These are phyloP conservation scores for Selenicereus undatus DNA, from an alignment of 148 eudicot genomes.

Conservation along the genomic window DNA sequence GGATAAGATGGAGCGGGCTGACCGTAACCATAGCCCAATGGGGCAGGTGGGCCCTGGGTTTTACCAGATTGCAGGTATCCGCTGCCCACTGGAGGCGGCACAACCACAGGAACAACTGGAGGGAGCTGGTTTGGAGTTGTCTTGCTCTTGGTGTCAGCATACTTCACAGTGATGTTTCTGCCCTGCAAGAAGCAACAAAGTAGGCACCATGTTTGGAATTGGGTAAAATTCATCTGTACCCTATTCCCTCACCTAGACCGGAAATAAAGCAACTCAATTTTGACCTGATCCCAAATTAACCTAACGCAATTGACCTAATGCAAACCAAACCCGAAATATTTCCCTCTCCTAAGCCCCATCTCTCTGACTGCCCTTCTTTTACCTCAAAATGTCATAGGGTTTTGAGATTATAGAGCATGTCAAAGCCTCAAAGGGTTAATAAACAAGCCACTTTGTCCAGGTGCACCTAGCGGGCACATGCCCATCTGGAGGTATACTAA, in stretches of 20 bases:
- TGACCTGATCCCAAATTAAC: neutral
- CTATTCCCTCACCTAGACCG: neutral
- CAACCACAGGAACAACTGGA: constrained; percentile 37
- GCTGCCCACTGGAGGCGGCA: constrained; percentile 27
- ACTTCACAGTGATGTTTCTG: constrained; percentile 50
- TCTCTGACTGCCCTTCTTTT: neutral
- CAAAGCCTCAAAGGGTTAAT: too few species aligned
- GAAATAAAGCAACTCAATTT: neutral
- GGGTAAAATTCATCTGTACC: too few species aligned
- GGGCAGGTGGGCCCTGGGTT: constrained; percentile 23
- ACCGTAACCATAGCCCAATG: constrained; percentile 41
- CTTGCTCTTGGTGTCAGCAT: constrained; percentile 51
- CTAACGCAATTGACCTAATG: neutral
- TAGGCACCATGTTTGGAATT: neutral
- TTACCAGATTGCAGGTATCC: constrained; percentile 37
- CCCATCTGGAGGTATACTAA: too few species aligned
- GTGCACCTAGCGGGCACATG: too few species aligned
- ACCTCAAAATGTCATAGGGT: neutral
- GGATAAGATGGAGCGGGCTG: constrained; percentile 39
- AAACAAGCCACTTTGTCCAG: too few species aligned
- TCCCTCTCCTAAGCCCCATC: neutral
- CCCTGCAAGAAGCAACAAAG: constrained; percentile 39
- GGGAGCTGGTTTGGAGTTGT: constrained; percentile 28
- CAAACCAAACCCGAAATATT: too few species aligned
- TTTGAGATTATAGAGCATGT: too few species aligned